Base-by-base conservation (phyloP, 805 yeast genomes). In the Priceomyces castillae region DNA sequence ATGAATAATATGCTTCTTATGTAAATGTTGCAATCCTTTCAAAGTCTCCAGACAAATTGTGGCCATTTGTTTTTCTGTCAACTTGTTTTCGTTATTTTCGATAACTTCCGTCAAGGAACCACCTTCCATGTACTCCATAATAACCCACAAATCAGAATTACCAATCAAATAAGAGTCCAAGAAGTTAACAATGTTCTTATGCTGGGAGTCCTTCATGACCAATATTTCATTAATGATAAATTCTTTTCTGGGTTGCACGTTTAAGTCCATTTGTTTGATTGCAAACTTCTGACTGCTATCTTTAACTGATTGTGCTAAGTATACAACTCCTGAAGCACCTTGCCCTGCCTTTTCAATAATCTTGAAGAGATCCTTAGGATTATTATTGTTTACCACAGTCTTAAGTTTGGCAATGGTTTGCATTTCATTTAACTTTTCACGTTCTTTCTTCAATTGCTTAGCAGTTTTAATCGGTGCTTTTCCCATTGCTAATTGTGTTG, bases 61-160 rank as follows among this genome's bases (percentile, higher is more conserved):
- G 2, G 97, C 87, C 51, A 95, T 94, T 66, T 95, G 99, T 40
- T 81, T 78, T 64, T 94, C 99, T 14, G 78, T 77, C 53, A 94
- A 67, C 38, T 78, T 75, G 50, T 56, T 63, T 42, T 82, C 82
- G 61, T 90, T 90, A 65, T 90, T 87, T 44, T 90, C 96, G 58
- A 95, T 90, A 33, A 95, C 87, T 67, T 94, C 99, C 0, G 98
- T 94, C 53, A 94, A 71, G 3, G 97, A 86, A 1, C 99, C 99
- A 42, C 99, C 99, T 68, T 95, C 97, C 99, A 94, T 94, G 62
- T 82, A 95, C 65, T 94, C 99, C 99, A 94, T 94, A 25, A 95
- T 86, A n/a, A 94, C 99, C 97, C 98, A 92, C 47, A 94, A 72
- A 57, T 94, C 97, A 46, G 79, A 76, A 39, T 76, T 72, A 3